These are phyloP conservation scores for Fusarium hostae DNA, from an alignment of 2,329 filamentous ascomycete species.

Conservation along the genomic window DNA sequence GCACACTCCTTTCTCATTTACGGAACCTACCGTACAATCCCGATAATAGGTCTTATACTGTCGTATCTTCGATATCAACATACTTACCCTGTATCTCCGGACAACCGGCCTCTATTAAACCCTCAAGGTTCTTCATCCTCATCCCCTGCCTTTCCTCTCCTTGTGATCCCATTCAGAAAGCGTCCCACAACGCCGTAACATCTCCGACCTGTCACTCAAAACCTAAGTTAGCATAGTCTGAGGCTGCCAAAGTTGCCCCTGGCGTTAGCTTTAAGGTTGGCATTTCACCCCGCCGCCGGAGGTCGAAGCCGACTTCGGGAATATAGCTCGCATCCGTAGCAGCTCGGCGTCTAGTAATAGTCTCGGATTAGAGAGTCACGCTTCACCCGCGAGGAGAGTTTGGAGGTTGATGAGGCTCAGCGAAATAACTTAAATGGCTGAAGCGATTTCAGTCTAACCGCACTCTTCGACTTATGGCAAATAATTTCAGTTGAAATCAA, in stretches of 20 bases:
- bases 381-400: not conserved
- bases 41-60: no score
- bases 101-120: not conserved
- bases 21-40: no score
- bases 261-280: conserved; percentile 21
- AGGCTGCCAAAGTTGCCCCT: conserved; percentile 9
- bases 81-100: conserved; percentile 4
- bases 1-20: no score
- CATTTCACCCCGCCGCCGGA: conserved; percentile 2
- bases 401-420: not conserved
- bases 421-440: not conserved
- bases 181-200: conserved; percentile 29
- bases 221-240: not conserved
- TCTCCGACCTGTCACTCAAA: conserved; percentile 24
- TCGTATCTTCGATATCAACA: no score
- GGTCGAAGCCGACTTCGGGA: conserved; percentile 22
- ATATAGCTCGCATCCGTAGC: not conserved
- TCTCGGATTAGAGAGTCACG: not conserved
- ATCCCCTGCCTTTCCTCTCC: not conserved
- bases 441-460: not conserved
- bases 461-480: not conserved
- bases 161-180: not conserved
- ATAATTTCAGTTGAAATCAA: not conserved
- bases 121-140: conserved; percentile 30
- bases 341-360: not conserved